Evolutionary conservation across 129 eudicot species (phyloP), one percentile per base, ranked within the genome.

Genomic region (Rutidosis leptorrhynchoides): DNA sequence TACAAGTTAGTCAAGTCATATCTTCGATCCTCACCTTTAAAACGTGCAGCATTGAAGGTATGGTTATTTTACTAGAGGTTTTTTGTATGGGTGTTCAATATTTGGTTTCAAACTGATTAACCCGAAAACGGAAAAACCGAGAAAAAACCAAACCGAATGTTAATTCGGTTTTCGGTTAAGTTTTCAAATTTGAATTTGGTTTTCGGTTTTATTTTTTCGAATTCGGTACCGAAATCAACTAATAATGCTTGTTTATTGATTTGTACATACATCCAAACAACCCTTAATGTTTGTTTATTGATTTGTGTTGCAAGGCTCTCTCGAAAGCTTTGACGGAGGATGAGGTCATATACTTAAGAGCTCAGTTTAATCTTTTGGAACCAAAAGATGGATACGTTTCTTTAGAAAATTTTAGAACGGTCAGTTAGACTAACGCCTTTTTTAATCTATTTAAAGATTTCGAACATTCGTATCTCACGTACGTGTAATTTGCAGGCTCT

Each of bases 301-400:
- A 65, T 58, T 1, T 40, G n/a, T 40, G 30, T 61, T 75, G 35
- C 73, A 81, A 75, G 99, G 97, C 99, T 46, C 88, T 94, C 68
- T 94, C 99, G n/a, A 94, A 86, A 81, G 97, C 95, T 82, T 78
- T 89, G 81, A 74, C 84, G 2, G 97, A 89, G 73, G 90, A 94
- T 67, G 90, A 94, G 72, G 76, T 89, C 6, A 56, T 82, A 55
- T 94, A 89, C 81, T 84, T 89, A 19, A 46, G 81, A 80, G 86
- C 97, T 60, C 99, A 94, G 79, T 94, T 86, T 65, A 73, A 74
- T 22, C 88, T 86, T 24, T 69, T 94, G 80, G 95, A 89, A 75
- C 99, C 99, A 24, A 84, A 74, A 80, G 94, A 82, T 67, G 97
- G 99, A 53, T 81, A 42, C 43, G 73, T 94, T 30, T 76, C 94